A percentile compares a stretch with the other conserved stretches of the same genome.
Conservation (phyloP, 495 filamentous ascomycete species). For the Hypoxylon lenormandii region DNA sequence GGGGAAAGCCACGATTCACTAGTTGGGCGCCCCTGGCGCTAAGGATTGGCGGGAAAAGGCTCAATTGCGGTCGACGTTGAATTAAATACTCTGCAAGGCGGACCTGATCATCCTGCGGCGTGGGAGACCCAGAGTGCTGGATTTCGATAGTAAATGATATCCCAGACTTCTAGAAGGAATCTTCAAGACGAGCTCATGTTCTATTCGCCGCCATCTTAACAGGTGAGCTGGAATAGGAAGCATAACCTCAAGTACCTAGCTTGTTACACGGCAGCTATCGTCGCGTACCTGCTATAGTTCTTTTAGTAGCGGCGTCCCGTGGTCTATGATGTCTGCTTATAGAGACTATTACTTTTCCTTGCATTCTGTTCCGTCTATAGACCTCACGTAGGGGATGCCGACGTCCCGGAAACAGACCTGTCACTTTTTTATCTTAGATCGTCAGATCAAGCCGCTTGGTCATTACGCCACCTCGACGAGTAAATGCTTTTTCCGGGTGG, state of each 20-base stretch:
- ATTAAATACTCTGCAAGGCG: conserved; percentile 12
- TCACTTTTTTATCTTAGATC: conserved; percentile 13
- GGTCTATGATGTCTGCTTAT: too few species aligned
- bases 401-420: conserved; percentile 14
- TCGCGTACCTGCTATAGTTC: too few species aligned
- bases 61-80: conserved; percentile 1
- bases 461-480: background rate
- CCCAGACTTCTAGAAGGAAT: background rate
- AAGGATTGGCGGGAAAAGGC: conserved; percentile 28
- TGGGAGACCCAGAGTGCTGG: background rate
- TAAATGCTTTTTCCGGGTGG: too few species aligned
- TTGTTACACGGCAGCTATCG: too few species aligned
- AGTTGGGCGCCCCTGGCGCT: conserved; percentile 32
- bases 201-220: too few species aligned
- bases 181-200: background rate
- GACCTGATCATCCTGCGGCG: background rate
- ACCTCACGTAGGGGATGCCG: conserved; percentile 1
- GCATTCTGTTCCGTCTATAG: background rate
- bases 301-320: too few species aligned
- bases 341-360: background rate
- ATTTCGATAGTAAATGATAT: background rate
- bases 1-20: conserved; percentile 21
- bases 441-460: background rate
- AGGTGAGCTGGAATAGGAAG: too few species aligned
- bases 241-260: too few species aligned